Evolutionary conservation across 164 flowering plant species (phyloP), one percentile per base, ranked within the genome.

Genomic region (Euptelea pleiosperma): DNA sequence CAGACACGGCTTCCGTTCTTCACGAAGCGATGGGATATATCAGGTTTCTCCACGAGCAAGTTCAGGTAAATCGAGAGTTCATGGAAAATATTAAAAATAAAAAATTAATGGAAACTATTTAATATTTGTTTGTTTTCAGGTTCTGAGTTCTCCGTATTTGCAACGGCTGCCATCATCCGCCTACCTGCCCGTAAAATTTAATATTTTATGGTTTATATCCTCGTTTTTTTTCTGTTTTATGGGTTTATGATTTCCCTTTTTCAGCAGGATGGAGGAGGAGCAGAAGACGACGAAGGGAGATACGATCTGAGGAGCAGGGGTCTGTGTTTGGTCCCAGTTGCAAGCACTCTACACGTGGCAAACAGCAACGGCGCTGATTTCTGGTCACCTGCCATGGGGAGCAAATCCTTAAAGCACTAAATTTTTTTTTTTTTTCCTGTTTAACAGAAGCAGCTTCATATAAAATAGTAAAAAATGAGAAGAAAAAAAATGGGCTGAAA

Each of bases 21-120:
- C 96, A 87, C 39, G 98, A 91, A 70, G 94, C 96, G 21, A 83
- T 76, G 79, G 91, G 94, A 11, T 88, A 91, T 34, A 91, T 88
- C 77, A 85, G 72, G 53, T 91, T 91, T 60, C 77, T 91, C 52
- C 98, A 91, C 6, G 94, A 89, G 33, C 96, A 91, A 64, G 90
- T 91, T 60, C 86, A 84, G 68, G 85, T 80, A 54, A 39, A 47
- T 42, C n/a, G n/a, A 9, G 7, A 39, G 5, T 37, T 5, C 0
- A 34, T 22, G 11, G 12, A 19, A 21, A 18, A 21, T 45, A 45
- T 45, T 10, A 45, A 22, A 11, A 8, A 37, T 37, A n/a, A 15
- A 4, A 16, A 41, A 19, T 5, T 6, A 15, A 41, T 5, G n/a
- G 4, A 25, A 24, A 25, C 15, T 48, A 14, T 5, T 26, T 3